A percentile compares a stretch with the other conserved stretches of the same genome.
Conservation (phyloP, 2,329 filamentous ascomycete species). For the Coccinonectria pachysandricola region DNA sequence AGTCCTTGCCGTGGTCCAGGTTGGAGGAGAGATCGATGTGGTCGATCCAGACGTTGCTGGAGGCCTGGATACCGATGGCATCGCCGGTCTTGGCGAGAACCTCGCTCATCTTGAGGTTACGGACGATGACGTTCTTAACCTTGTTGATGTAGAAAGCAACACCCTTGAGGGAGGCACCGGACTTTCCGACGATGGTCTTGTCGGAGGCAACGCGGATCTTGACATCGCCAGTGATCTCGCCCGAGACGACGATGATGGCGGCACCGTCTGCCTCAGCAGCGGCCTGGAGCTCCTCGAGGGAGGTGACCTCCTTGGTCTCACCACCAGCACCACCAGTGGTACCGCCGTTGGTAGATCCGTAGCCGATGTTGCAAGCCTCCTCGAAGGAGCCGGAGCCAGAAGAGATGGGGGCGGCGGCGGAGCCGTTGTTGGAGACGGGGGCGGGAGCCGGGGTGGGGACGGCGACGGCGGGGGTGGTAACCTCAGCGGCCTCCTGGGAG, state of each 20-base stretch:
- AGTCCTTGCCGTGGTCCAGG: constrained; percentile 52
- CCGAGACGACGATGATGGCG: constrained; percentile 29
- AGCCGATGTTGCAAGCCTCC: constrained; percentile 26
- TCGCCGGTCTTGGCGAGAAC: constrained; percentile 46
- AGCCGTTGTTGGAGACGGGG: background rate
- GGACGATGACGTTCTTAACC: constrained; percentile 48
- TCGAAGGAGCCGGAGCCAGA: constrained; percentile 26
- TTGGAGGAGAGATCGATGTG: constrained; percentile 56
- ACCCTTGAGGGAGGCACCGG: constrained; percentile 29
- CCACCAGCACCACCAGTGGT: constrained; percentile 43
- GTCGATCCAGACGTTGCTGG: constrained; percentile 56
- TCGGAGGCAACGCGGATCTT: constrained; percentile 33
- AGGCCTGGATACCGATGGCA: constrained; percentile 46
- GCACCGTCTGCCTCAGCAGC: constrained; percentile 36
- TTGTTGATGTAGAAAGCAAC: constrained; percentile 43
- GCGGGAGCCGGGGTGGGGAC: too few species aligned
- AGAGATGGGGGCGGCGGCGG: too few species aligned
- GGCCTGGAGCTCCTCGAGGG: constrained; percentile 32
- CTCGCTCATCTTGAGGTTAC: constrained; percentile 50
- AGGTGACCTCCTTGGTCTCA: constrained; percentile 37
- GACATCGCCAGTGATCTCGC: constrained; percentile 29
- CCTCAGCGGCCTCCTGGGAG: background rate
- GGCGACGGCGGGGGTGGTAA: constrained; percentile 8
- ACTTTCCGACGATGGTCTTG: constrained; percentile 35
- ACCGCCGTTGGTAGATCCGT: constrained; percentile 26